Percentiles rank a stretch among this genome's conserved stretches.
Evolutionary conservation across 352 stramenopile genomes (phyloP).

Genomic region (Pythium sp.): DNA sequence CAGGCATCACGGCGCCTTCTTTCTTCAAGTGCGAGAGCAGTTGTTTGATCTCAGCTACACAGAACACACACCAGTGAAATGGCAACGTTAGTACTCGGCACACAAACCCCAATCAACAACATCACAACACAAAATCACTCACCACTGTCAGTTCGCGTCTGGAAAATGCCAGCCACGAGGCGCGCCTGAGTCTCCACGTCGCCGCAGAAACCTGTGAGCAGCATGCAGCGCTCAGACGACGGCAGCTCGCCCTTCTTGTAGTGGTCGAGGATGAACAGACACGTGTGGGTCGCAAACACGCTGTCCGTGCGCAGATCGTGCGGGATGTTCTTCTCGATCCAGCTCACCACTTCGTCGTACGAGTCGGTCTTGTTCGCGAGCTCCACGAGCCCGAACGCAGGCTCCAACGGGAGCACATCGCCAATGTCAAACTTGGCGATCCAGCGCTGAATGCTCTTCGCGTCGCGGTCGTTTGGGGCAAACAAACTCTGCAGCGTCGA

Average conservation of each 20-base stretch:
- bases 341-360: conserved; percentile 52
- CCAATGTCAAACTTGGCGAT: conserved; percentile 57
- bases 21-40: conserved; percentile 71
- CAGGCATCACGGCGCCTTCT: conserved; percentile 44
- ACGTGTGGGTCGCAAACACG: conserved; percentile 62
- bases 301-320: conserved; percentile 44
- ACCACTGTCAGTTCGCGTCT: conserved; percentile 61
- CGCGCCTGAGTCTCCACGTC: conserved; percentile 59
- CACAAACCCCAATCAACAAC: conserved; percentile 2
- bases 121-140: conserved; percentile 17
- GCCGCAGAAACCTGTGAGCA: conserved; percentile 71
- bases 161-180: conserved; percentile 63
- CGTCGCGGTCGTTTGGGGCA: conserved; percentile 45
- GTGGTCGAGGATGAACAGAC: conserved; percentile 60
- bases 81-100: conserved; percentile 10
- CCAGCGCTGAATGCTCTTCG: conserved; percentile 63
- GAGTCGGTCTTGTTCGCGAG: conserved; percentile 40
- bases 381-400: conserved; percentile 54
- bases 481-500: conserved; percentile 54
- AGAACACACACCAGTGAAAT: conserved; percentile 11
- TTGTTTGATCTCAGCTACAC: conserved; percentile 59
- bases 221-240: conserved; percentile 58
- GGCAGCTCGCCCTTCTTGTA: conserved; percentile 48
- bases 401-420: conserved; percentile 53
- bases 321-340: conserved; percentile 55